Percentiles rank a stretch among this genome's conserved stretches.
These are phyloP conservation scores for Lentinula sp. DNA, from an alignment of 768 basidiomycete species.

Conservation along the genomic window DNA sequence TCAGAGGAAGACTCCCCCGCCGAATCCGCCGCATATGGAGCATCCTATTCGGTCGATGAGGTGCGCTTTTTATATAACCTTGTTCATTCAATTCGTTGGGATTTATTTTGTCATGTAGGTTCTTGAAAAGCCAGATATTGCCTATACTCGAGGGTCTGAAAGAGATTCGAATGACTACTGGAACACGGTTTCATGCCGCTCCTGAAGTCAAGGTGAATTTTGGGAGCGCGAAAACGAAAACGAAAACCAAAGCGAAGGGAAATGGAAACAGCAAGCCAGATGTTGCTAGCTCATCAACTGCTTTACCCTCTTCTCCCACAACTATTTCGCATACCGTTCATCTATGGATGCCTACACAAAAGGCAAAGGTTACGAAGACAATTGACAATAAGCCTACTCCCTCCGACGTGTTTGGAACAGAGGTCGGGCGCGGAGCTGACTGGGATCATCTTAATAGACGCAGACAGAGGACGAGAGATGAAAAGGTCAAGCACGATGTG, in stretches of 20 bases:
- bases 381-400: background rate
- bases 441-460: slow-evolving; percentile 52
- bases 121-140: slow-evolving; percentile 48
- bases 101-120: slow-evolving; percentile 26
- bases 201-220: slow-evolving; percentile 3
- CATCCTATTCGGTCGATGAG: slow-evolving; percentile 50
- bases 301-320: slow-evolving; percentile 13
- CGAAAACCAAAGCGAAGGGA: slow-evolving; percentile 13
- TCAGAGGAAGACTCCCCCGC: slow-evolving; percentile 2
- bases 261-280: slow-evolving; percentile 10
- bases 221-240: background rate
- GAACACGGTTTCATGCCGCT: slow-evolving; percentile 19
- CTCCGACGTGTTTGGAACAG: slow-evolving; percentile 16
- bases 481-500: slow-evolving; percentile 39
- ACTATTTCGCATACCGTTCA: slow-evolving; percentile 26
- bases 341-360: slow-evolving; percentile 28
- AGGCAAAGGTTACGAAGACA: background rate
- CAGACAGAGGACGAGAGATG: slow-evolving; percentile 38
- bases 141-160: slow-evolving; percentile 34
- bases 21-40: slow-evolving; percentile 30
- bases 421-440: slow-evolving; percentile 45
- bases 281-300: slow-evolving; percentile 11
- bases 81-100: background rate
- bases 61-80: slow-evolving; percentile 23
- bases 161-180: slow-evolving; percentile 36